Evolutionary conservation across 2,329 filamentous ascomycete species (phyloP), one percentile per base, ranked within the genome.

Genomic region (Colletotrichum tofieldiae): DNA sequence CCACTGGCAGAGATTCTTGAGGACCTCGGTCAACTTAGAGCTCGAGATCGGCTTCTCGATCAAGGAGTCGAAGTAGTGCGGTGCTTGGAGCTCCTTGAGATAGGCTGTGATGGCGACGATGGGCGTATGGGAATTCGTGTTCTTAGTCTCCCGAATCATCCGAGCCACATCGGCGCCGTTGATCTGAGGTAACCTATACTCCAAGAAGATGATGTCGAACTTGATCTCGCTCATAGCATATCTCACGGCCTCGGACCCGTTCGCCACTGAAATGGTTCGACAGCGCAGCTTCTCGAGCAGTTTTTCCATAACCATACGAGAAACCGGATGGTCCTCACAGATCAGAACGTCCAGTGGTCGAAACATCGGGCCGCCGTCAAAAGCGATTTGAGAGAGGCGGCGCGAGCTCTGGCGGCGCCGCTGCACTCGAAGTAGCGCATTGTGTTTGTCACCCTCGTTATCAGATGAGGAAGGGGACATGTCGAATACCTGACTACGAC

Each of bases 241-340:
- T 29, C 96, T 91, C 77, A 98, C 93, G 14, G 96, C 96, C 79
- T 99, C 96, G 0, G 94, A 92, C 0, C 96, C 96, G 76, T 95
- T 98, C 3, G 92, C 89, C 5, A 96, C 96, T 3, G 94, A 95
- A 77, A 99, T 96, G 11, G 96, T 98, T 52, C 96, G 93, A 78
- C 96, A 99, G 45, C 94, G 93, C 45, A 98, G 86, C 83, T 98
- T 99, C 81, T 99, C 96, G 64, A 99, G 88, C 9, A 99, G 85
- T 77, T 97, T 96, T 80, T 99, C 96, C 96, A 99, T 98, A n/a
- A 99, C 96, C 86, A 99, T 92, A 29, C 96, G 91, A 7, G 96
- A 98, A 5, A 99, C 96, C 0, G 96, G 96, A 80, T 99, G 96
- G 78, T 99, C 96, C 83, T 99, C 96, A 80, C 96, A 98, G 63